These are phyloP conservation scores for Kingdonia uniflora DNA, from an alignment of 164 flowering plant species.

Conservation along the genomic window DNA sequence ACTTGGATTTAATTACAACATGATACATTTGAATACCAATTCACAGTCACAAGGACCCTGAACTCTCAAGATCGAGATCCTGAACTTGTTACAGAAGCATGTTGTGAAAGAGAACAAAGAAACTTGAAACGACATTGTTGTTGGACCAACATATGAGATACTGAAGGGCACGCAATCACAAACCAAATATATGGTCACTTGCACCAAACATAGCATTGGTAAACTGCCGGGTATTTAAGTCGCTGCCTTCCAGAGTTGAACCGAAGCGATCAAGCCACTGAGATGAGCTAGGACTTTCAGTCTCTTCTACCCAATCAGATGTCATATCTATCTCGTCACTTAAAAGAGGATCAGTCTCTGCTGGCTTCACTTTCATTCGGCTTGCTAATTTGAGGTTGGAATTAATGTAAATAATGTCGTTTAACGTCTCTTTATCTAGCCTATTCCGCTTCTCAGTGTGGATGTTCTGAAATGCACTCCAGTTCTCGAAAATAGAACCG, in stretches of 20 bases:
- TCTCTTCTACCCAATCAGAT: slow-evolving; percentile 94
- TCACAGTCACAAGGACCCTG: too few species aligned
- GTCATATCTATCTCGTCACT: slow-evolving; percentile 90
- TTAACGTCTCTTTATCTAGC: slow-evolving; percentile 69
- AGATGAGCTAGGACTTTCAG: slow-evolving; percentile 55
- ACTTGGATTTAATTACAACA: too few species aligned
- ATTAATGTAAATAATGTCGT: slow-evolving; percentile 56
- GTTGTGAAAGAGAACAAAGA: neutral
- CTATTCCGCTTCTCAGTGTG: slow-evolving; percentile 84
- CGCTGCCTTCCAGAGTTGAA: slow-evolving; percentile 62
- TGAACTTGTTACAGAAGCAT: too few species aligned
- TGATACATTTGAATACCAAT: too few species aligned
- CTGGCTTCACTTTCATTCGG: slow-evolving; percentile 30
- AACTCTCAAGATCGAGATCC: too few species aligned
- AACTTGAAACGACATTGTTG: neutral
- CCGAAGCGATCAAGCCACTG: slow-evolving; percentile 89
- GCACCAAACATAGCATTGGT: slow-evolving; percentile 48
- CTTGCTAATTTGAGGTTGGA: slow-evolving; percentile 72
- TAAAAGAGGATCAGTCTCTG: slow-evolving; percentile 62
- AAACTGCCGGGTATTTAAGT: slow-evolving; percentile 81
- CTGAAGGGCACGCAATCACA: slow-evolving; percentile 21
- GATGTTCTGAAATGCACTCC: slow-evolving; percentile 71
- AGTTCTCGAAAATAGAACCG: slow-evolving; percentile 51
- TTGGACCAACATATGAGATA: neutral
- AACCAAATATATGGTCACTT: slow-evolving; percentile 47